These are phyloP conservation scores for Dentipellis fragilis DNA, from an alignment of 768 basidiomycete species.

Conservation along the genomic window DNA sequence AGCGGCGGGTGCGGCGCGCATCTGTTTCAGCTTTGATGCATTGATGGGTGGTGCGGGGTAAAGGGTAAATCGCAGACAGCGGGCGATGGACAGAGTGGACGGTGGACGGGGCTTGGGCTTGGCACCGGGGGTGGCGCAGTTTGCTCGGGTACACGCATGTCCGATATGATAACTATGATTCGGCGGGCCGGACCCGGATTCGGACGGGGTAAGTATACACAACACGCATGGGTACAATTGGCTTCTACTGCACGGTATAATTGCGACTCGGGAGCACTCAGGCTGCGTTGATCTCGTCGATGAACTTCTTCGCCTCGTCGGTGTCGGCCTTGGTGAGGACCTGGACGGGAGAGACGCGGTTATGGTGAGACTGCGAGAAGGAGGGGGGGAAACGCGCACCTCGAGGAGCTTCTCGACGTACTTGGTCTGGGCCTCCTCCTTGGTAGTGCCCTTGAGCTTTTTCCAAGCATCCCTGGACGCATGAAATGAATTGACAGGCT, in stretches of 20 bases:
- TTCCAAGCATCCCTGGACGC: conserved; percentile 78
- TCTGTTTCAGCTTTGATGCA: too few species aligned
- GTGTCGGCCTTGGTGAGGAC: conserved; percentile 43
- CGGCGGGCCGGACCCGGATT: too few species aligned
- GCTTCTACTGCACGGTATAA: neutral
- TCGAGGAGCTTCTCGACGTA: conserved; percentile 71
- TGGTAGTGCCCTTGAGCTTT: conserved; percentile 52
- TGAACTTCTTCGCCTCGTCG: conserved; percentile 42
- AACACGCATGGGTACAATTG: too few species aligned
- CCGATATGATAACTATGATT: too few species aligned
- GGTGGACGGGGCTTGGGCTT: too few species aligned
- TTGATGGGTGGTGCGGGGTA: too few species aligned
- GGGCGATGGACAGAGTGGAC: too few species aligned
- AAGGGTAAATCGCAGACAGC: too few species aligned
- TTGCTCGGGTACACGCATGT: too few species aligned
- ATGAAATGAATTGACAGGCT: neutral
- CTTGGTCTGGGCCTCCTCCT: conserved; percentile 59
- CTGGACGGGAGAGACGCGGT: conserved; percentile 23
- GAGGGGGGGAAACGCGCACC: conserved; percentile 30
- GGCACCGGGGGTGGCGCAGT: too few species aligned
- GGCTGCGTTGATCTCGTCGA: conserved; percentile 52
- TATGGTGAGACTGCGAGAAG: neutral
- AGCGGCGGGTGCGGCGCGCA: too few species aligned
- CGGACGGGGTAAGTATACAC: too few species aligned
- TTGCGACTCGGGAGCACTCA: neutral